phyloP scores from a whole-genome alignment of 805 yeast species.

The Yamadazyma philogaea region DNA sequence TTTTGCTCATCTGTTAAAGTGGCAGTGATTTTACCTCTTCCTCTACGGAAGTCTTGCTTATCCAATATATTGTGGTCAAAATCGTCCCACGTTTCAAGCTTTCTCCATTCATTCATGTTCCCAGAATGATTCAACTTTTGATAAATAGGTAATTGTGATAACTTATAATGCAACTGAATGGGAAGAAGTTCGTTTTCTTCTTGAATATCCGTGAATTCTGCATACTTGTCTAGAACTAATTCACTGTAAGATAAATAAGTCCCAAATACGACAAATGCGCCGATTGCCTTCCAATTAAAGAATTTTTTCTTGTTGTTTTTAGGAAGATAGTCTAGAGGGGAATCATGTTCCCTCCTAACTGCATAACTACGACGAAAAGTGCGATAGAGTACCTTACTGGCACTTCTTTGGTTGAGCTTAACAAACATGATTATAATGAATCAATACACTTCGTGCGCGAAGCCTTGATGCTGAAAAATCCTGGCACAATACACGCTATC shows the following conservation, averaged over 20 bases:
- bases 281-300: slow-evolving; percentile 29
- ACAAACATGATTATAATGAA: neutral
- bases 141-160: slow-evolving; percentile 51
- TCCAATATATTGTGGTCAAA: slow-evolving; percentile 37
- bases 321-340: slow-evolving; percentile 31
- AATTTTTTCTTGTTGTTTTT: slow-evolving; percentile 19
- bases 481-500: no score
- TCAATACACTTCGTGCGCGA: no score
- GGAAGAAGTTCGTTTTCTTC: slow-evolving; percentile 26
- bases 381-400: neutral
- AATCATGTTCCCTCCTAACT: slow-evolving; percentile 28
- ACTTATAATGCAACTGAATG: slow-evolving; percentile 43
- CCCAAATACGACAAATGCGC: slow-evolving; percentile 21
- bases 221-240: slow-evolving; percentile 23
- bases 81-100: slow-evolving; percentile 43
- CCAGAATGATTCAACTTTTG: slow-evolving; percentile 42
- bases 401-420: neutral
- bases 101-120: slow-evolving; percentile 47
- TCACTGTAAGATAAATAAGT: slow-evolving; percentile 27
- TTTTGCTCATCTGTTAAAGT: slow-evolving; percentile 14
- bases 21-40: slow-evolving; percentile 1
- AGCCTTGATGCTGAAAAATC: no score
- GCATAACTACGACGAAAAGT: slow-evolving; percentile 14
- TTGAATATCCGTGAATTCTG: slow-evolving; percentile 19
- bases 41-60: slow-evolving; percentile 14